Conservation (phyloP, 768 basidiomycete species). For the Mycena sanguinolenta region DNA sequence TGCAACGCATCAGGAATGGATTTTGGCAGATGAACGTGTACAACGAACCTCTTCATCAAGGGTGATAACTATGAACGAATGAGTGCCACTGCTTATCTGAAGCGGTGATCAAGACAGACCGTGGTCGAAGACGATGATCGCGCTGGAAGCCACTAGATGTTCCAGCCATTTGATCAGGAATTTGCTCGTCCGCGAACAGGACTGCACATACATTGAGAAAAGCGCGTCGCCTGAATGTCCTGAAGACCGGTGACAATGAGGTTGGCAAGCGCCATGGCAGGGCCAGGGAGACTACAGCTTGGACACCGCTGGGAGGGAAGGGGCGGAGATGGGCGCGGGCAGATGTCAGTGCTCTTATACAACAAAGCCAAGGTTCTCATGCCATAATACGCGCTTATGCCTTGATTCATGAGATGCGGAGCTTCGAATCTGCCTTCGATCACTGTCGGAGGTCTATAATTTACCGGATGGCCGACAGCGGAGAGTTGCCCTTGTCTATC, state of each 20-base stretch:
- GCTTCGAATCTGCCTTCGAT: too few relatives aligned
- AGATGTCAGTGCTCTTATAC: slow-evolving; percentile 20
- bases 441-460: slow-evolving; percentile 8
- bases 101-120: slow-evolving; percentile 48
- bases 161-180: not conserved
- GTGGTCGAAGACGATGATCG: slow-evolving; percentile 69
- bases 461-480: not conserved
- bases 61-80: slow-evolving; percentile 56
- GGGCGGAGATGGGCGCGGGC: slow-evolving; percentile 29
- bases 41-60: slow-evolving; percentile 63
- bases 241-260: slow-evolving; percentile 44
- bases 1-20: slow-evolving; percentile 39
- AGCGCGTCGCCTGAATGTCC: slow-evolving; percentile 57
- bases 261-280: slow-evolving; percentile 31
- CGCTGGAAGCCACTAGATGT: slow-evolving; percentile 61
- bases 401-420: slow-evolving; percentile 24
- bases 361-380: slow-evolving; percentile 14
- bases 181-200: not conserved
- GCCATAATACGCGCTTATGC: slow-evolving; percentile 27
- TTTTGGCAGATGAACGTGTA: not conserved
- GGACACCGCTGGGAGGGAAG: slow-evolving; percentile 27
- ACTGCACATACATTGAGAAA: slow-evolving; percentile 54
- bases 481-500: slow-evolving; percentile 3
- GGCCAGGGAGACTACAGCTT: slow-evolving; percentile 18
- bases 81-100: not conserved